Base-by-base conservation (phyloP, 257 asterid genomes). In the Fraxinus americana region DNA sequence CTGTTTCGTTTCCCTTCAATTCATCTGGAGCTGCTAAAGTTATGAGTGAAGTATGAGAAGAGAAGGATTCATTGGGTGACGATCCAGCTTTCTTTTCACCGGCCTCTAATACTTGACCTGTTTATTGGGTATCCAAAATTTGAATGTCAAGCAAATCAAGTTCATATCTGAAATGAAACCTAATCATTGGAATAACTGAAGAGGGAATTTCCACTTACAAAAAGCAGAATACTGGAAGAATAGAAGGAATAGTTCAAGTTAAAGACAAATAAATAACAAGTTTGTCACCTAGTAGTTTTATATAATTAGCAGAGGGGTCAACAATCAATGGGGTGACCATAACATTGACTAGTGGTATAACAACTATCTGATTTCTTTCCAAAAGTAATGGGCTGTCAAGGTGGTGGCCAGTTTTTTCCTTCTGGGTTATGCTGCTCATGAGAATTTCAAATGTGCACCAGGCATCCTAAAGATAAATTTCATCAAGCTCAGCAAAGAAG, bases 1-100 rank as follows among this genome's bases (percentile, higher is more conserved):
- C 36, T 16, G 72, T 69, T 34, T 32, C 70, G 2, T 7, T 38
- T 63, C 75, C 52, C 83, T 86, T 76, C 65, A 57, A 69, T 75
- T 76, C 83, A 30, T 75, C 81, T 8, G 83, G 73, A 63, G 29
- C 78, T 25, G 74, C 72, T 67, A 19, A 16, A n/a, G 83, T 65
- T 81, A 59, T 78, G 81, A 85, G 77, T 61, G 85, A 67, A 43
- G 23, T 52, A 0, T 66, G 82, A 39, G 79, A 41, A n/a, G 77
- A 34, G 2, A 38, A 13, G n/a, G 83, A 67, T 25, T 27, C 7
- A 25, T 72, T 4, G 7, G 63, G 63, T 27, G 72, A 67, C 39
- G 71, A 59, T 73, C n/a, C 69, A 63, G 69, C 35, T 27, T 63
- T 67, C 66, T 19, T 32, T 32, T 14, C 17, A 66, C 27, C 38